Base-by-base conservation (phyloP, 768 basidiomycete genomes). In the Inosperma sp. region DNA sequence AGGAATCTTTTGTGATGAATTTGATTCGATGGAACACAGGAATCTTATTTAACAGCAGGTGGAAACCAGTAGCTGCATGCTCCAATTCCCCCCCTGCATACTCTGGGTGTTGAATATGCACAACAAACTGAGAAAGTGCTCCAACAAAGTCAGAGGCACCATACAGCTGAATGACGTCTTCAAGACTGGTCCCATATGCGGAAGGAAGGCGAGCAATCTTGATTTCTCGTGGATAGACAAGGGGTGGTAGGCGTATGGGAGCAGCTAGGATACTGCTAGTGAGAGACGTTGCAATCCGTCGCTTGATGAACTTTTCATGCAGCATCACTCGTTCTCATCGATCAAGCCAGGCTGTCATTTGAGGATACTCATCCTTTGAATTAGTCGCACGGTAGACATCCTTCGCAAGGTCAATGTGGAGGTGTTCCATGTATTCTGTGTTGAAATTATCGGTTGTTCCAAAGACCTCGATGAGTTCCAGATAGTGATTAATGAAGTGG, bases 291-390 rank as follows among this genome's bases (percentile, higher is more conserved):
- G n/a, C 9, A 9, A 9, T 16, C 16, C 31, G 31, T 9, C 10
- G 9, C 16, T 33, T 16, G 9, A 33, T 9, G 9, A 9, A 16
- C n/a, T n/a, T n/a, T n/a, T n/a, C n/a, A n/a, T n/a, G n/a, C n/a
- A n/a, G n/a, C n/a, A n/a, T n/a, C n/a, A n/a, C n/a, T n/a, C n/a
- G n/a, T n/a, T n/a, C n/a, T n/a, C n/a, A n/a, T n/a, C n/a, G n/a
- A n/a, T n/a, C n/a, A 33, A 9, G 58, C 66, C 66, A 70, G 1
- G 36, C 29, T 1, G 64, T 61, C 73, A 75, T 76, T 41, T n/a
- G n/a, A n/a, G n/a, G n/a, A n/a, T n/a, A n/a, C n/a, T n/a, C n/a
- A n/a, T n/a, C n/a, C n/a, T n/a, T 10, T 10, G 19, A 10, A 9
- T 19, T 19, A 41, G 39, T 19, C 13, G 56, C 19, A 66, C 59